These are phyloP conservation scores for Corymbia citriodora DNA, from an alignment of 441 rosid species.

Conservation along the genomic window DNA sequence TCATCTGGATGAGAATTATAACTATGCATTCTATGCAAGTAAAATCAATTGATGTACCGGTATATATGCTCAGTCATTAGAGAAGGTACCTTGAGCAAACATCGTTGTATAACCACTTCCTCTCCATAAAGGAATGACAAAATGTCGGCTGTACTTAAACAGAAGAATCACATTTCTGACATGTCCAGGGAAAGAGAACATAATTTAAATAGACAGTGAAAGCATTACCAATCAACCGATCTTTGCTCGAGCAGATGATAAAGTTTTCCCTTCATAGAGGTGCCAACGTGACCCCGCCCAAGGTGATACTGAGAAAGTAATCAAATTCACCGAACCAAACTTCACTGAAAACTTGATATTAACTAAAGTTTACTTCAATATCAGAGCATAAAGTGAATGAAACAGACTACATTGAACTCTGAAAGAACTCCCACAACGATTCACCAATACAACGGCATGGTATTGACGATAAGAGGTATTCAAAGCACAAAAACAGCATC, in stretches of 20 bases:
- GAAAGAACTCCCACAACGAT: neutral
- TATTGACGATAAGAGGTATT: neutral
- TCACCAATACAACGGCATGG: neutral
- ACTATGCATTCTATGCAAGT: neutral
- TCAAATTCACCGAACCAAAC: neutral
- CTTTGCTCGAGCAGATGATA: slow-evolving; percentile 71
- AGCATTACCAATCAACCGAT: slow-evolving; percentile 68
- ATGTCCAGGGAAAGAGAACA: neutral
- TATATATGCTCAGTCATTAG: neutral
- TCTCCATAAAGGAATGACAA: slow-evolving; percentile 83
- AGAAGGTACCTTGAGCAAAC: slow-evolving; percentile 78
- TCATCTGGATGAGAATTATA: neutral
- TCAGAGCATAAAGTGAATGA: neutral
- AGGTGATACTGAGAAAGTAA: slow-evolving; percentile 60
- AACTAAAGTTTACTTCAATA: neutral
- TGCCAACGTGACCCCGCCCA: slow-evolving; percentile 91
- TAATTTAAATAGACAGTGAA: neutral
- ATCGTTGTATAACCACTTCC: slow-evolving; percentile 85
- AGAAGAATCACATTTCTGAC: neutral
- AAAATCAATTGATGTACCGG: neutral
- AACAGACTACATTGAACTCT: neutral
- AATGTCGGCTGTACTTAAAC: slow-evolving; percentile 56
- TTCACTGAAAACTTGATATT: neutral
- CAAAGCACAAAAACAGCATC: neutral
- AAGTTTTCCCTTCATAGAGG: slow-evolving; percentile 66